Base-by-base conservation (phyloP, 148 eudicot genomes). In the Chenopodium quinoa region DNA sequence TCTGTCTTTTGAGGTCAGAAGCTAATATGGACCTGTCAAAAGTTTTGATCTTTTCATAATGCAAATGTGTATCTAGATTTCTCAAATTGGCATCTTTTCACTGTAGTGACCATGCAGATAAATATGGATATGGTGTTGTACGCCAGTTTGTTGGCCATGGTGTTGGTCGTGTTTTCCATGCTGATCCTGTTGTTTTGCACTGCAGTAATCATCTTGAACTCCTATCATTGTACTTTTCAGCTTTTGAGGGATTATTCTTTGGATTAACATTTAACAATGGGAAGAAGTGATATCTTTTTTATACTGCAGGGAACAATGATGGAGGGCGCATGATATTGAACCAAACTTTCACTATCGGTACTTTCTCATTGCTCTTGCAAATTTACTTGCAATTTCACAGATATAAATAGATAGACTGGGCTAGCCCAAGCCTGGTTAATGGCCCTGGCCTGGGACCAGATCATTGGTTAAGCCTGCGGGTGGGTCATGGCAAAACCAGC, bases 261-360 rank as follows among this genome's bases (percentile, higher is more conserved):
- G 6, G 44, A 37, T 37, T 37, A 37, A 37, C 44, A 37, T 37
- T 5, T 37, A 37, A 37, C 44, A 37, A 37, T 37, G 5, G 44
- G 44, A 37, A 37, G 44, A 37, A 37, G 16, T 37, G 40, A 68
- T 25, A 44, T 11, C 77, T 31, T 60, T 82, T 32, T 73, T 52
- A 47, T 22, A 13, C 27, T 82, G 72, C 80, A 97, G 99, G 98
- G 90, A 97, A 94, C 82, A 92, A 86, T 66, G 93, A 84, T 27
- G 84, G 86, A 83, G 99, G 99, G 62, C 84, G 78, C 32, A 97
- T 97, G 99, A 83, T 94, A 81, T 82, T 94, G 86, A 90, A 97
- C 80, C 98, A 97, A 82, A 97, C 99, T 63, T 97, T 97, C 82
- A 97, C 99, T 9, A 92, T 97, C 40, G 99, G 99, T 96, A 91